Percentiles rank a stretch among this genome's conserved stretches.
phyloP scores from a whole-genome alignment of 768 basidiomycete species.

The Clitopilus passeckerianus region DNA sequence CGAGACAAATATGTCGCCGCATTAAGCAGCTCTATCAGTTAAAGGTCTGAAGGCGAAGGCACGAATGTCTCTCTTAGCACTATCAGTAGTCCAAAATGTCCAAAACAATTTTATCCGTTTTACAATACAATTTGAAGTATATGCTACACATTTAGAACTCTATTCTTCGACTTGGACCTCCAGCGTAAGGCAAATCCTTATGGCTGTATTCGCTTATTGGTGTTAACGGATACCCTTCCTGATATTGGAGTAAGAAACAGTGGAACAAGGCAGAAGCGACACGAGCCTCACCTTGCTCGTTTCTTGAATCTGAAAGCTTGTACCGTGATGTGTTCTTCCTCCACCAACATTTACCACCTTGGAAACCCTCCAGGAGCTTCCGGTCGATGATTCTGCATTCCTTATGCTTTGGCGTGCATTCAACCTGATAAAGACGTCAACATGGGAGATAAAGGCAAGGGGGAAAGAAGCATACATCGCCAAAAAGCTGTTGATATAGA shows the following conservation, averaged over 20 bases:
- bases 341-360: not conserved
- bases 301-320: not conserved
- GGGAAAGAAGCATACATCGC: constrained; percentile 1
- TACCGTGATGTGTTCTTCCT: not conserved
- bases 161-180: not conserved
- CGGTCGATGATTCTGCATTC: not conserved
- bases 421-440: not conserved
- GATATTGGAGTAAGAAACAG: not conserved
- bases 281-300: not conserved
- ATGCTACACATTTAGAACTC: not conserved
- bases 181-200: not conserved
- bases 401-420: constrained; percentile 2
- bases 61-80: too few species aligned
- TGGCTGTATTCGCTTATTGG: not conserved
- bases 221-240: not conserved
- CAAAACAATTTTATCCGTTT: not conserved
- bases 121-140: not conserved
- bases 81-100: not conserved
- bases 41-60: too few species aligned
- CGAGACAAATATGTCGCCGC: not conserved
- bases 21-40: not conserved
- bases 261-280: not conserved
- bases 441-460: not conserved
- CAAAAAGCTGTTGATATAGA: constrained; percentile 4
- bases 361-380: not conserved